Percentiles rank a stretch among this genome's conserved stretches.
phyloP scores from a whole-genome alignment of 805 yeast genomes.

The Starmerella khaoyaiensis region DNA sequence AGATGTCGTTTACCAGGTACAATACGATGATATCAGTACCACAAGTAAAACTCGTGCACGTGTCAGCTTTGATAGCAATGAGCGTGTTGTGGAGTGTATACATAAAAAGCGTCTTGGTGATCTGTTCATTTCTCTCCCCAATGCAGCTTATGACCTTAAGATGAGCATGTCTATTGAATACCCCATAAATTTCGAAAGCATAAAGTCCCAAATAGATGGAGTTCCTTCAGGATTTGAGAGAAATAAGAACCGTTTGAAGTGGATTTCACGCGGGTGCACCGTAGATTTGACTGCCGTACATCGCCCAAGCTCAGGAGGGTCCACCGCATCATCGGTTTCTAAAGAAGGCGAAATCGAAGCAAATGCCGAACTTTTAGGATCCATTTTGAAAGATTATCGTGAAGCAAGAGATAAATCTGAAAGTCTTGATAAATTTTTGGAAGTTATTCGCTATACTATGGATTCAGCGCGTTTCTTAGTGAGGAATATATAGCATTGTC shows the following conservation, averaged over 20 bases:
- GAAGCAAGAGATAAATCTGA: constrained; percentile 20
- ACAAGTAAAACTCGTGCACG: constrained; percentile 19
- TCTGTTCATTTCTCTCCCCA: constrained; percentile 59
- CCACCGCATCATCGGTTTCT: constrained; percentile 9
- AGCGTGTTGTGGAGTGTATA: constrained; percentile 42
- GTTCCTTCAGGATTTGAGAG: constrained; percentile 34
- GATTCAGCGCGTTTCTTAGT: constrained; percentile 27
- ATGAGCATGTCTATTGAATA: constrained; percentile 64
- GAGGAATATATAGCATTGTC: constrained; percentile 9
- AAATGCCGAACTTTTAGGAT: constrained; percentile 33
- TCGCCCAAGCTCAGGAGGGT: background rate
- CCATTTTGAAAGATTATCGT: constrained; percentile 31
- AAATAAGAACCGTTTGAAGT: constrained; percentile 60
- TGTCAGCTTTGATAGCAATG: constrained; percentile 23
- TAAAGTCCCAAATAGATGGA: constrained; percentile 27
- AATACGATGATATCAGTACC: constrained; percentile 1
- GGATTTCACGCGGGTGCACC: constrained; percentile 44
- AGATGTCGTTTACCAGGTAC: constrained; percentile 16
- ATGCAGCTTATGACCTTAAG: constrained; percentile 62
- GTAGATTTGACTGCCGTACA: constrained; percentile 27
- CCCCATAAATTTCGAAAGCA: constrained; percentile 39
- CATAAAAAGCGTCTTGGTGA: constrained; percentile 65
- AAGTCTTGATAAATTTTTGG: constrained; percentile 46
- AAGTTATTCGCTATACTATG: constrained; percentile 42
- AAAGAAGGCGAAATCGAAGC: constrained; percentile 43